A percentile compares a stretch with the other conserved stretches of the same genome.
phyloP scores from a whole-genome alignment of 2,329 filamentous ascomycete genomes.

The Fusarium fujikuroi region DNA sequence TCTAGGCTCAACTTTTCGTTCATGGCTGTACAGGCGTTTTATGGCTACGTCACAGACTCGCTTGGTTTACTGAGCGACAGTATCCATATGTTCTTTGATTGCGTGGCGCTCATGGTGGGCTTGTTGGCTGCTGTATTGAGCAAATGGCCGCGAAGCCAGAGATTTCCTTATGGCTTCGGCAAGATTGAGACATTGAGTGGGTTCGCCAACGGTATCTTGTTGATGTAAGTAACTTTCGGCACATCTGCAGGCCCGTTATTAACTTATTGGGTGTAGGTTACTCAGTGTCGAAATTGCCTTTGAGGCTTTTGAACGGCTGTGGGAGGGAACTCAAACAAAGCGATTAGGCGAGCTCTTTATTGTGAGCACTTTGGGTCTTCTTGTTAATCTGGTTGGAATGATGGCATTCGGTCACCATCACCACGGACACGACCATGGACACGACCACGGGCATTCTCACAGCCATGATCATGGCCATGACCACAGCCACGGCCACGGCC shows the following conservation, averaged over 20 bases:
- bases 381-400: slow-evolving; percentile 93
- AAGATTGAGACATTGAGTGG: slow-evolving; percentile 97
- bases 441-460: slow-evolving; percentile 50
- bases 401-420: slow-evolving; percentile 81
- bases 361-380: slow-evolving; percentile 85
- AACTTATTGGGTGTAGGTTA: slow-evolving; percentile 63
- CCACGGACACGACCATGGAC: slow-evolving; percentile 59
- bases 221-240: slow-evolving; percentile 71
- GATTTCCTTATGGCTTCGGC: slow-evolving; percentile 94
- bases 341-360: slow-evolving; percentile 87
- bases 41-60: slow-evolving; percentile 93
- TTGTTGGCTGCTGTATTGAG: slow-evolving; percentile 92
- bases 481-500: slow-evolving; percentile 54
- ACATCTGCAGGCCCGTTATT: slow-evolving; percentile 1
- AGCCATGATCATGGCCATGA: slow-evolving; percentile 42
- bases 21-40: slow-evolving; percentile 94
- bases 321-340: slow-evolving; percentile 85
- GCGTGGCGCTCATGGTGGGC: slow-evolving; percentile 89
- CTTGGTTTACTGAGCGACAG: slow-evolving; percentile 96
- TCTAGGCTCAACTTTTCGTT: slow-evolving; percentile 89
- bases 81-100: slow-evolving; percentile 99
- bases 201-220: slow-evolving; percentile 94
- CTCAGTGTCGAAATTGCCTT: slow-evolving; percentile 97
- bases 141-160: slow-evolving; percentile 91
- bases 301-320: slow-evolving; percentile 88